Percentiles rank a stretch among this genome's conserved stretches.
Conservation (phyloP, 495 filamentous ascomycete genomes). For the Saxophila tyrrhenica region DNA sequence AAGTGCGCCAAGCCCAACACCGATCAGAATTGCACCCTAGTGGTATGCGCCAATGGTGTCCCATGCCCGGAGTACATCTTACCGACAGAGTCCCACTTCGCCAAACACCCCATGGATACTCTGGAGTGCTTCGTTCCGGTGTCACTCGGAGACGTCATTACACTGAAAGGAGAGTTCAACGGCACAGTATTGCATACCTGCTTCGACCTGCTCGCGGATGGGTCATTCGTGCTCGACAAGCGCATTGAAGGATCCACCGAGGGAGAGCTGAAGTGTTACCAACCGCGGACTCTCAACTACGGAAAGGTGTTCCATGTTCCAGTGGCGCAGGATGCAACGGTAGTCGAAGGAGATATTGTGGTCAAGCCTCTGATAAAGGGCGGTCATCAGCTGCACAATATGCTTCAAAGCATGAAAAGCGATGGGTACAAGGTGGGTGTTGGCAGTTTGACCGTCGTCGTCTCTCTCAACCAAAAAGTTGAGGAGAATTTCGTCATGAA, state of each 20-base stretch:
- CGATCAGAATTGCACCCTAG: conserved; percentile 2
- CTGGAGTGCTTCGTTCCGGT: conserved; percentile 9
- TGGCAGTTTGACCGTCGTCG: conserved; percentile 7
- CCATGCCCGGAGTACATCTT: conserved; percentile 6
- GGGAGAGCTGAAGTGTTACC: neutral
- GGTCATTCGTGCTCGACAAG: conserved; percentile 9
- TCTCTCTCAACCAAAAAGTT: conserved; percentile 3
- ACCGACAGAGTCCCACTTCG: neutral
- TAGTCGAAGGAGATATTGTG: conserved; percentile 9
- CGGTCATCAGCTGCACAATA: neutral
- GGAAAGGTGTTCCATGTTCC: conserved; percentile 3
- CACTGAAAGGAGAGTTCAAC: conserved; percentile 4
- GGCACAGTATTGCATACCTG: conserved; percentile 6
- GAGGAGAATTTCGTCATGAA: neutral
- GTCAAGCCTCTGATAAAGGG: conserved; percentile 5
- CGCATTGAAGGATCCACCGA: conserved; percentile 3
- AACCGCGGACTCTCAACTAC: conserved; percentile 5
- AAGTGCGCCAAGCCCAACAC: conserved; percentile 9
- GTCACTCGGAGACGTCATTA: conserved; percentile 2
- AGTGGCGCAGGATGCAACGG: neutral
- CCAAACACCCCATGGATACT: neutral
- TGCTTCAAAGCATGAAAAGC: neutral
- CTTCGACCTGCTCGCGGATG: conserved; percentile 12
- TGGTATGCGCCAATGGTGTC: conserved; percentile 7
- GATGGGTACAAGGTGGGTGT: conserved; percentile 3